A percentile compares a stretch with the other conserved stretches of the same genome.
Conservation (phyloP, 345 rosid species). For the Gossypium ekmanianum region DNA sequence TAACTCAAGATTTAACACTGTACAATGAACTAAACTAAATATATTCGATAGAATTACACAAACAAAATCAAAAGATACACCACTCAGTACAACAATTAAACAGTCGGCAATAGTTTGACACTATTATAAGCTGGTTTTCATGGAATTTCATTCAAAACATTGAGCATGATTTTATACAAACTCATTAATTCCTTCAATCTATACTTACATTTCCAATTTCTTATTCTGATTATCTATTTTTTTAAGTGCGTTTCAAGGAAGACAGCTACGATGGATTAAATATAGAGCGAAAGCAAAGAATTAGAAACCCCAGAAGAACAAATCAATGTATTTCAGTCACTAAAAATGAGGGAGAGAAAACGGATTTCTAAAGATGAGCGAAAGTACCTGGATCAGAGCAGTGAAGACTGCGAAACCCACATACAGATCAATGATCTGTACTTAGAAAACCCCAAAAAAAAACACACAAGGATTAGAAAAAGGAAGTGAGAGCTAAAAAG, state of each 20-base stretch:
- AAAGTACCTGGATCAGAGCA: slow-evolving; percentile 76
- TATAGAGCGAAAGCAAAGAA: background rate
- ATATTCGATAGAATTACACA: background rate
- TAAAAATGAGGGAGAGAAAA: background rate
- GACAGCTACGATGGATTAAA: background rate
- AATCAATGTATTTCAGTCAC: background rate
- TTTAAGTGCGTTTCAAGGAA: background rate
- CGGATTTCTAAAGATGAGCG: background rate
- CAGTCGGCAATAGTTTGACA: background rate
- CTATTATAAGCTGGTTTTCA: background rate
- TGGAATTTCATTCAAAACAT: background rate
- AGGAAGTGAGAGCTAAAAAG: background rate
- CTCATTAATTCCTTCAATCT: background rate
- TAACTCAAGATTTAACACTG: background rate
- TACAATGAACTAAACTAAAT: background rate
- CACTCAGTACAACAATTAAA: background rate
- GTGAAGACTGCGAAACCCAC: slow-evolving; percentile 77
- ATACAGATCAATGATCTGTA: slow-evolving; percentile 86
- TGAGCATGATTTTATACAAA: background rate
- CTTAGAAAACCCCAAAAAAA: background rate
- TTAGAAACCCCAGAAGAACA: background rate
- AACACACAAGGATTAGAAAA: background rate
- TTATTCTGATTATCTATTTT: background rate
- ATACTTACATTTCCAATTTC: background rate
- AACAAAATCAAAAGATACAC: background rate